These are phyloP conservation scores for Brassica balearica DNA, from an alignment of 441 rosid genomes.

Conservation along the genomic window DNA sequence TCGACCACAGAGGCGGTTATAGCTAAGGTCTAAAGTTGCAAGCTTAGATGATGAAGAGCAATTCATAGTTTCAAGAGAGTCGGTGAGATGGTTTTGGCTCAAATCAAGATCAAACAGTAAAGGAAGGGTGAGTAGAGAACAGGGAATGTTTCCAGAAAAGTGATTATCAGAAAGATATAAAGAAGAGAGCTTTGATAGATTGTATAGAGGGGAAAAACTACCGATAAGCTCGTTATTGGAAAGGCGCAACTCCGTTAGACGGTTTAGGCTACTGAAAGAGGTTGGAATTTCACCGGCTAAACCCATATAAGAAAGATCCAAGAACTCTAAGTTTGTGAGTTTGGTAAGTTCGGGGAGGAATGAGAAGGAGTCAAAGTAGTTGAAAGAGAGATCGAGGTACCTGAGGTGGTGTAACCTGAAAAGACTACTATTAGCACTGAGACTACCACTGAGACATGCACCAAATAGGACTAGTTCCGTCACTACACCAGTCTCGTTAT, in stretches of 20 bases:
- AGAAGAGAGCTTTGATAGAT: background rate
- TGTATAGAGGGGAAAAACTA: background rate
- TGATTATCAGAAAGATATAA: background rate
- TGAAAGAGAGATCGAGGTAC: background rate
- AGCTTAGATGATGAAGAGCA: slow-evolving; percentile 1
- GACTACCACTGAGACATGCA: slow-evolving; percentile 5
- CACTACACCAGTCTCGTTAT: background rate
- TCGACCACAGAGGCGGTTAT: background rate
- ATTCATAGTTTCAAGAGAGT: background rate
- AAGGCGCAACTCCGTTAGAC: background rate
- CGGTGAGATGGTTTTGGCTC: background rate
- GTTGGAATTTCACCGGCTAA: background rate
- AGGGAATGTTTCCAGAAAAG: background rate
- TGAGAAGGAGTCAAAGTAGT: background rate
- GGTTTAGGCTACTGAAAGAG: background rate
- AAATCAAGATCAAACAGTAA: background rate
- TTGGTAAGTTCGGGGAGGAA: background rate
- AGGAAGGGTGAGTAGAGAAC: slow-evolving; percentile 1
- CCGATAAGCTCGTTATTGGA: background rate
- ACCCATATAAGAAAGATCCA: background rate
- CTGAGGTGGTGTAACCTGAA: background rate
- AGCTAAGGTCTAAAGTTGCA: rapidly evolving
- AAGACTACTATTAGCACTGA: background rate
- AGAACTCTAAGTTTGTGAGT: background rate
- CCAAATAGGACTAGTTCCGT: background rate